Evolutionary conservation across 2,329 filamentous ascomycete genomes (phyloP).

Genomic region (Fusarium mangiferae): DNA sequence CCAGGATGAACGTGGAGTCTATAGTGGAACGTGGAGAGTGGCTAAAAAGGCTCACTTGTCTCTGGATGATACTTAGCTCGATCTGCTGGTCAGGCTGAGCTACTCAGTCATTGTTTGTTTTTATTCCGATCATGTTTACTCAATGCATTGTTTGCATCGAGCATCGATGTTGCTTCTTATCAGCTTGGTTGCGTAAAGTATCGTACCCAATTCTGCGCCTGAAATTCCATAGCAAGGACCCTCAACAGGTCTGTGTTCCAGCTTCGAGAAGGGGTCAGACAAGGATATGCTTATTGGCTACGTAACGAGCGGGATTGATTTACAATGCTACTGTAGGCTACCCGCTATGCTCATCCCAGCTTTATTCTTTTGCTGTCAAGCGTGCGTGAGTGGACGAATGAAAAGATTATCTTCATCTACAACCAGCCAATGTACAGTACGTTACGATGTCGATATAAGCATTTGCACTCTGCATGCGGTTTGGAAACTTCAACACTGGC

Average conservation of each 20-base stretch:
- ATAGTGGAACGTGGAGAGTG: slow-evolving; percentile 38
- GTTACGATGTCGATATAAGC: background rate
- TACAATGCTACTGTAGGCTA: slow-evolving; percentile 20
- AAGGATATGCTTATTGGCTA: slow-evolving; percentile 24
- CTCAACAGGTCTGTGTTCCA: slow-evolving; percentile 24
- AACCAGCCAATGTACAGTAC: background rate
- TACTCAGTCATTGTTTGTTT: slow-evolving; percentile 4
- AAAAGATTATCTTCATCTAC: slow-evolving; percentile 2
- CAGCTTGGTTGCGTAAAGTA: background rate
- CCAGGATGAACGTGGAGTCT: slow-evolving; percentile 39
- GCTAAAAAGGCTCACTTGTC: background rate
- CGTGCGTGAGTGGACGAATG: slow-evolving; percentile 1
- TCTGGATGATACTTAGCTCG: background rate
- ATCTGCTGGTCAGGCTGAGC: background rate
- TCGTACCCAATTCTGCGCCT: slow-evolving; percentile 6
- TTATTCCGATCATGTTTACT: background rate
- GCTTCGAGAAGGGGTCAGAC: slow-evolving; percentile 25
- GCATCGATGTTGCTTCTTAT: slow-evolving; percentile 4
- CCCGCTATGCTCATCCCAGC: slow-evolving; percentile 21
- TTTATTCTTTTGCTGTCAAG: slow-evolving; percentile 1
- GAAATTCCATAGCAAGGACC: slow-evolving; percentile 24
- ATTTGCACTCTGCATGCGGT: slow-evolving; percentile 12
- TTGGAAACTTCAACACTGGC: background rate
- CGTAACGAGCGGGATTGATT: slow-evolving; percentile 25
- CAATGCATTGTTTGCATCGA: background rate